These are phyloP conservation scores for Penicillium maclennaniae DNA, from an alignment of 495 filamentous ascomycete genomes.

Conservation along the genomic window DNA sequence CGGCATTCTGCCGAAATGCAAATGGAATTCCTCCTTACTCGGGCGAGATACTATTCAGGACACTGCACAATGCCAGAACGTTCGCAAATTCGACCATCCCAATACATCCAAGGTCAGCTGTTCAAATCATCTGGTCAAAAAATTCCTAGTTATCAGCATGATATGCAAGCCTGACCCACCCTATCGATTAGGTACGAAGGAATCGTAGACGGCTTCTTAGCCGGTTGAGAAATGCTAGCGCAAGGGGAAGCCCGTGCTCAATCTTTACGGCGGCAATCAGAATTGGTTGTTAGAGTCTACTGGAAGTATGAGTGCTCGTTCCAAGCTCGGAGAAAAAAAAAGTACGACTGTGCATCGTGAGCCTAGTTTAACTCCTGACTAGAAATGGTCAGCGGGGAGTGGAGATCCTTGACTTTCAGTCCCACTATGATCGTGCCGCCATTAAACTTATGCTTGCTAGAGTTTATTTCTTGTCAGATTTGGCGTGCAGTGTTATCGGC, in stretches of 20 bases:
- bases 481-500: too few relatives aligned
- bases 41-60: conserved; percentile 1
- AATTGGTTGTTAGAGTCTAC: not conserved
- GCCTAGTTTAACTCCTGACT: not conserved
- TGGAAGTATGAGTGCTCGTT: not conserved
- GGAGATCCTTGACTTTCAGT: not conserved
- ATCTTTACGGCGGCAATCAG: not conserved
- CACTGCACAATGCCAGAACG: conserved; percentile 3
- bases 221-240: too few relatives aligned
- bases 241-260: not conserved
- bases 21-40: not conserved
- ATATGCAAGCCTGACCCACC: not conserved
- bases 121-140: conserved; percentile 8
- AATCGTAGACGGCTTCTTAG: not conserved
- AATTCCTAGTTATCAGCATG: too few relatives aligned
- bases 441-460: too few relatives aligned
- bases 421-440: too few relatives aligned
- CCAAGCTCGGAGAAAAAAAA: not conserved
- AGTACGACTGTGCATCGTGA: conserved; percentile 3
- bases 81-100: conserved; percentile 1
- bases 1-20: not conserved
- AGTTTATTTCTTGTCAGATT: too few relatives aligned
- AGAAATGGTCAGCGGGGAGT: conserved; percentile 2
- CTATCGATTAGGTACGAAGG: not conserved
- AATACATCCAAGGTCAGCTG: conserved; percentile 2